Base-by-base conservation (phyloP, 2,329 filamentous ascomycete genomes). In the Aciculosporium take region DNA sequence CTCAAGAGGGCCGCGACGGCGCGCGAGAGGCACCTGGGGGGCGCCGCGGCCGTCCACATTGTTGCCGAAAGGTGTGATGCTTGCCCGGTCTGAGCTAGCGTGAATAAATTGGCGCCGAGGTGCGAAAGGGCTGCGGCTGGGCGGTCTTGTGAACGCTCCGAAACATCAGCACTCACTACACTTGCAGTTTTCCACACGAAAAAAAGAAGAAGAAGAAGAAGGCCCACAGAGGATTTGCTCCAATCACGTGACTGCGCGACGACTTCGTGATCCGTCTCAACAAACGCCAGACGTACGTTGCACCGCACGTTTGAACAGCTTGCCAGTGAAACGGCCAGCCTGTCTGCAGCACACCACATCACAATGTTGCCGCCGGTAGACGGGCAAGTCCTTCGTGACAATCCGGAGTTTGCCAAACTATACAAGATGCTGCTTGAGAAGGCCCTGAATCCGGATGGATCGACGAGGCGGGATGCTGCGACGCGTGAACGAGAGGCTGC, bases 351-450 rank as follows among this genome's bases (percentile, higher is more conserved):
- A 10, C 27, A 7, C 7, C 33, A 7, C 9, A 7, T 10, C 18
- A 24, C 33, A 23, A 78, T 79, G 73, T 57, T 79, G 2, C 76
- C 76, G 0, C 74, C 73, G 0, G 57, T 79, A 7, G 74, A 79
- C 17, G 63, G 70, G 7, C 49, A 64, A 0, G 60, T 79, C 15
- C 55, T 81, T 1, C 56, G 66, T 40, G 65, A 62, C 44, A 79
- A 80, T 47, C 75, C 75, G 0, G 66, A 72, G 18, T 81, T 80
- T 50, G 69, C 71, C n/a, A 61, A 64, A 27, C 64, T 81, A 5
- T 74, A 79, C 56, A 63, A 59, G 13, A 71, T 64, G 10, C 61
- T 81, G 35, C 72, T 69, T 6, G 68, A 64, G 1, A 62, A 62
- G 2, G 55, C 78, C 21, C 64, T 81, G 5, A 74, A 76, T 47